Evolutionary conservation across 345 rosid genomes (phyloP).

Genomic region (Crucihimalaya himalaica): DNA sequence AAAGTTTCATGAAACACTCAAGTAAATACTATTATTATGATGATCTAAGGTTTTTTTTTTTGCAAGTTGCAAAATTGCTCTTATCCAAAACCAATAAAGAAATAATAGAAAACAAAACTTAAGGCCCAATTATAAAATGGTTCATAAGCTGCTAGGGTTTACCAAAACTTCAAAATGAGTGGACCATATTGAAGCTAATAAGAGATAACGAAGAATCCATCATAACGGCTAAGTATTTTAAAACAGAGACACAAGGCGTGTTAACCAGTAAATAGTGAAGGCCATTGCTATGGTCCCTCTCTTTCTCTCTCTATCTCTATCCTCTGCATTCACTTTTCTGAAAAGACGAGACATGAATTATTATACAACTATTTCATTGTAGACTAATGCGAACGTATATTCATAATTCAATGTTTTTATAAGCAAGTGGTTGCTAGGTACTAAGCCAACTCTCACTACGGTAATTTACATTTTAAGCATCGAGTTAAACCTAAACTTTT

Average conservation of each 20-base stretch:
- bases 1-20: background rate
- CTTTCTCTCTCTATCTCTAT: conserved; percentile 4
- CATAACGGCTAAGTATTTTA: conserved; percentile 33
- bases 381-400: background rate
- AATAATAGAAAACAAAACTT: background rate
- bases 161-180: conserved; percentile 13
- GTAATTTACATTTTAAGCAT: background rate
- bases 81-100: conserved; percentile 9
- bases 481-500: background rate
- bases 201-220: conserved; percentile 14
- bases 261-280: conserved; percentile 35
- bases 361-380: conserved; percentile 2
- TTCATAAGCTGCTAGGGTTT: conserved; percentile 13
- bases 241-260: conserved; percentile 55
- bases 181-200: conserved; percentile 15
- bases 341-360: conserved; percentile 38
- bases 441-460: background rate
- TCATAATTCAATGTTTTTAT: background rate
- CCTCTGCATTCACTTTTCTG: conserved; percentile 22
- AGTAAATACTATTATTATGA: background rate
- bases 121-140: background rate
- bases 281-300: conserved; percentile 27
- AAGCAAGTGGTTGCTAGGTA: background rate
- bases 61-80: conserved; percentile 16
- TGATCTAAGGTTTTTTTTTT: background rate